Percentiles rank a stretch among this genome's conserved stretches.
Evolutionary conservation across 106 monocot genomes (phyloP).

Genomic region (Chionographis japonica): DNA sequence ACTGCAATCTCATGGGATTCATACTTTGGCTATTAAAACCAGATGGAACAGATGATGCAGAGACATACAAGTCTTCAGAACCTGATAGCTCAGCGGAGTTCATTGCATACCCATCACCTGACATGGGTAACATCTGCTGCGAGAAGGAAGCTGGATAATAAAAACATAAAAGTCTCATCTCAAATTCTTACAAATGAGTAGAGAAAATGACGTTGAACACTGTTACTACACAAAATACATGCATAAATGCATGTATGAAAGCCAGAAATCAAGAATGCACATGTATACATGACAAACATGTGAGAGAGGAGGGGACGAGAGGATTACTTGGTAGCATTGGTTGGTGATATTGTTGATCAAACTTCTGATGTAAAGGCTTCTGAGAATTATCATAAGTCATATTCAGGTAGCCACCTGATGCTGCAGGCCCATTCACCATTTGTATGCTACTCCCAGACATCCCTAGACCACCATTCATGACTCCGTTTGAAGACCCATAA

Average conservation of each 20-base stretch:
- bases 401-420: constrained; percentile 42
- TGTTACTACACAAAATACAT: too few species aligned
- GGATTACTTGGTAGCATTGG: constrained; percentile 52
- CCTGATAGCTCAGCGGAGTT: constrained; percentile 36
- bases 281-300: not conserved
- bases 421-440: constrained; percentile 30
- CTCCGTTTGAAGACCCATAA: constrained; percentile 63
- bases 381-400: constrained; percentile 40
- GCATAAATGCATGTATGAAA: too few species aligned
- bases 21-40: constrained; percentile 39
- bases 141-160: constrained; percentile 43
- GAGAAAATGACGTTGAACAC: too few species aligned
- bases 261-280: too few species aligned
- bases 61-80: constrained; percentile 45
- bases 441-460: constrained; percentile 53
- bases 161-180: not conserved
- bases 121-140: constrained; percentile 36
- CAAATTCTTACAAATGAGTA: too few species aligned
- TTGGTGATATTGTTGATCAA: constrained; percentile 56
- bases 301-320: not conserved
- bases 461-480: constrained; percentile 43
- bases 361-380: constrained; percentile 41
- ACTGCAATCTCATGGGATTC: constrained; percentile 41
- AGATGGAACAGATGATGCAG: constrained; percentile 38
- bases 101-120: constrained; percentile 56